A percentile compares a stretch with the other conserved stretches of the same genome.
Evolutionary conservation across 768 basidiomycete genomes (phyloP).

Genomic region (Tulasnella calospora): DNA sequence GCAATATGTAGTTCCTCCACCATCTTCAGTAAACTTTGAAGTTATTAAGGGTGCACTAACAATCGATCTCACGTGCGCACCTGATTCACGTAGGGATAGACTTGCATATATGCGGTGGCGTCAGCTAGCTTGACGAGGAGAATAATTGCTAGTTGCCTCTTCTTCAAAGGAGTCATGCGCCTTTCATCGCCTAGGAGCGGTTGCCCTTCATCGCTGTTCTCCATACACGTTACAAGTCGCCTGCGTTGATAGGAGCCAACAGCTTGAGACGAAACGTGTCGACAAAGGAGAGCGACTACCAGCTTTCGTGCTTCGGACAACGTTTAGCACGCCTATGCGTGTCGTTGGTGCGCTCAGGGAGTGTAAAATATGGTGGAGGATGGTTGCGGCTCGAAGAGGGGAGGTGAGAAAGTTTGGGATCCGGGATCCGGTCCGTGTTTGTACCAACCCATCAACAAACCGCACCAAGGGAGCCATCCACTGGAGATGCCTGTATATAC

Average conservation of each 20-base stretch:
- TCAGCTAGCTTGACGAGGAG: not conserved
- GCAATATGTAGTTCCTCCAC: conserved; percentile 23
- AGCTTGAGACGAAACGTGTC: not conserved
- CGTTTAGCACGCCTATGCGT: too few relatives aligned
- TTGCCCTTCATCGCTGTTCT: not conserved
- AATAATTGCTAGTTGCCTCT: not conserved
- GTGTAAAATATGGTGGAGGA: not conserved
- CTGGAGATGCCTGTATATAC: not conserved
- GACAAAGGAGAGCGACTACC: not conserved
- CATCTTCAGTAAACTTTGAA: conserved; percentile 17
- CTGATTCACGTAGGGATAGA: not conserved
- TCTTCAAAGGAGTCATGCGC: not conserved
- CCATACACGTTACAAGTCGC: not conserved
- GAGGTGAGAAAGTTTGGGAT: not conserved
- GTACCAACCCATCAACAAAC: not conserved
- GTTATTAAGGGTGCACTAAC: not conserved
- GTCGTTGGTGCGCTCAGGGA: too few relatives aligned
- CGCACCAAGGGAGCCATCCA: not conserved
- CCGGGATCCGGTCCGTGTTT: not conserved
- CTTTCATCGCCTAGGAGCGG: not conserved
- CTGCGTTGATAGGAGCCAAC: not conserved
- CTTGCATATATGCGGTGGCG: not conserved
- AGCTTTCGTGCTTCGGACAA: not conserved
- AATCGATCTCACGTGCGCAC: not conserved
- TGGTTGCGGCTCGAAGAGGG: not conserved